phyloP scores from a whole-genome alignment of 345 rosid species.

The Citrus unshiu region DNA sequence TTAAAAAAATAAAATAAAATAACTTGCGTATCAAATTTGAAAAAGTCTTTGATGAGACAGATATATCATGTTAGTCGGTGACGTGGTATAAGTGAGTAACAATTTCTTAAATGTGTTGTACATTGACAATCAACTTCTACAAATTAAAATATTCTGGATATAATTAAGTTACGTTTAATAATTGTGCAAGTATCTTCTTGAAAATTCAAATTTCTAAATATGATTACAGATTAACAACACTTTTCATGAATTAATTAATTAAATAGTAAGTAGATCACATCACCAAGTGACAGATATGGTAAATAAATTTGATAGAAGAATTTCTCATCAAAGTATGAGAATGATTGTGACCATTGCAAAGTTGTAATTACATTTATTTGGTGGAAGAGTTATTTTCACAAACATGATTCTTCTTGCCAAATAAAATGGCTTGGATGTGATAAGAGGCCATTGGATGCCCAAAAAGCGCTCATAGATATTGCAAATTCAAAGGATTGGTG shows the following conservation, averaged over 20 bases:
- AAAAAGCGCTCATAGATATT: not conserved
- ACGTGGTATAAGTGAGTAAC: not conserved
- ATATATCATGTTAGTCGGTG: not conserved
- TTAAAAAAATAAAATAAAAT: not conserved
- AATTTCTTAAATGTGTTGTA: not conserved
- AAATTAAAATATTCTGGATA: no score
- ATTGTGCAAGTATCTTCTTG: not conserved
- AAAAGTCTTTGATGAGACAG: not conserved
- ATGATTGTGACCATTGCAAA: not conserved
- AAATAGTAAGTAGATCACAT: not conserved
- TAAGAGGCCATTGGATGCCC: conserved; percentile 5
- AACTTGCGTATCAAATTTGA: not conserved
- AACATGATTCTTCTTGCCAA: not conserved
- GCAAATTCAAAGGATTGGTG: conserved; percentile 1
- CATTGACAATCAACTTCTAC: not conserved
- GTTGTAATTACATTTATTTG: not conserved
- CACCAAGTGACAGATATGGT: not conserved
- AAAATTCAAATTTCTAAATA: not conserved
- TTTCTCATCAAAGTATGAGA: not conserved
- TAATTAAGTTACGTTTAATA: not conserved
- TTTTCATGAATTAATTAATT: not conserved
- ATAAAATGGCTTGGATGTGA: not conserved
- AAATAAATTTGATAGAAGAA: no score
- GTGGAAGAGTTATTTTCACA: not conserved
- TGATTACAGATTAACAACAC: not conserved